Conservation (phyloP, 305 asterid genomes). For the Ilex paraguariensis region DNA sequence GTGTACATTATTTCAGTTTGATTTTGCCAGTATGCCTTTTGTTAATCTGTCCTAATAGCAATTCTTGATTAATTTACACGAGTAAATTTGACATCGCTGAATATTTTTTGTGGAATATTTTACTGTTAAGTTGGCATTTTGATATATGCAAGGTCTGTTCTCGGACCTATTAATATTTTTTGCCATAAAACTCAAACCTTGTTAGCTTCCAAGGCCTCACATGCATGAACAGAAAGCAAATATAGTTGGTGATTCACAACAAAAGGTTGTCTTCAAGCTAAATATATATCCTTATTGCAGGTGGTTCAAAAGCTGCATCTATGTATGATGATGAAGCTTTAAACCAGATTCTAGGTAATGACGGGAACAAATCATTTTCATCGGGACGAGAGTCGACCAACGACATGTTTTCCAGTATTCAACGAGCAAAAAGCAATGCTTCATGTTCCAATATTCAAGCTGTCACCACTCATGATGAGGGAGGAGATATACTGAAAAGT, state of each 20-base stretch:
- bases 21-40: no score
- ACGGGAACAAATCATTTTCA: slow-evolving; percentile 21
- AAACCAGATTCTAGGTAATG: slow-evolving; percentile 44
- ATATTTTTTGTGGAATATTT: no score
- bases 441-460: slow-evolving; percentile 52
- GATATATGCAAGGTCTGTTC: no score
- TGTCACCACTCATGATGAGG: slow-evolving; percentile 27
- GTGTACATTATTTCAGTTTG: no score
- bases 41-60: no score
- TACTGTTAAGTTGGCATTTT: no score
- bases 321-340: slow-evolving; percentile 61
- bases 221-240: no score
- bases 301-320: slow-evolving; percentile 54
- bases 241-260: background rate
- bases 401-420: slow-evolving; percentile 26
- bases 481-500: slow-evolving; percentile 23
- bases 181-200: no score
- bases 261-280: slow-evolving; percentile 6
- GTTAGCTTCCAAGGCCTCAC: no score
- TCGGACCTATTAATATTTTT: no score
- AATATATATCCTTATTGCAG: slow-evolving; percentile 35
- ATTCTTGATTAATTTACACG: no score
- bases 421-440: slow-evolving; percentile 25
- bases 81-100: no score
- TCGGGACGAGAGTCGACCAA: slow-evolving; percentile 12